Base-by-base conservation (phyloP, 2,329 filamentous ascomycete genomes). In the Botryosphaeria dothidea region DNA sequence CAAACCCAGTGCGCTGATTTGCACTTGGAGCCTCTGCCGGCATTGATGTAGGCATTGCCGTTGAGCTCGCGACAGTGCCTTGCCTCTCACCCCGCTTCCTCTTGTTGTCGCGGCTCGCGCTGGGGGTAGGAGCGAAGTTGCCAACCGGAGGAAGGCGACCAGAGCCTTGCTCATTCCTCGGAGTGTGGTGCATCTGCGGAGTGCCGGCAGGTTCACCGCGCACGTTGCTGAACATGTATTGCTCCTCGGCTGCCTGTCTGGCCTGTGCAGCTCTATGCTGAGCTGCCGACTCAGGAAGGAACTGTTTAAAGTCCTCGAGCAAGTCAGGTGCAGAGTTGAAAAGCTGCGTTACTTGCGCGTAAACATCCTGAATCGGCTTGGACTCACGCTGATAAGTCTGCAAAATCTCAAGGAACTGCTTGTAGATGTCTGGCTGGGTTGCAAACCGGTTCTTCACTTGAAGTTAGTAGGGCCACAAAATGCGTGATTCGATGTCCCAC, bases 331-430 rank as follows among this genome's bases (percentile, higher is more conserved):
- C 95, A 4, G 91, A 90, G 74, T 92, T 93, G 81, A 99, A 99
- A 0, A 99, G 83, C 34, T 90, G 91, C 0, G 96, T 99, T 25
- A 99, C 95, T 78, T 99, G 95, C 1, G 92, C 91, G 77, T 99
- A 99, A 3, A 99, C 95, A 78, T 99, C 95, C 76, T 97, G 93
- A 41, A 99, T 99, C 0, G 95, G 96, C 75, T 98, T 98, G 62
- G 95, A 96, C 77, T 99, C 95, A 65, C 95, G 88, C 78, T 99
- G 95, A 73, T 99, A 99, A 2, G 95, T 99, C 79, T 99, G 95
- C 51, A 99, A 82, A 56, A 99, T 99, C 77, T 99, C 95, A 31
- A 99, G 85, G 74, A 99, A 99, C 75, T 99, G 94, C 78, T 99
- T 99, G 82, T 99, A 99, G 68, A 99, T 98, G 76, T 99, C 95